Base-by-base conservation (phyloP, 768 basidiomycete species). In the Infundibulicybe gibba region DNA sequence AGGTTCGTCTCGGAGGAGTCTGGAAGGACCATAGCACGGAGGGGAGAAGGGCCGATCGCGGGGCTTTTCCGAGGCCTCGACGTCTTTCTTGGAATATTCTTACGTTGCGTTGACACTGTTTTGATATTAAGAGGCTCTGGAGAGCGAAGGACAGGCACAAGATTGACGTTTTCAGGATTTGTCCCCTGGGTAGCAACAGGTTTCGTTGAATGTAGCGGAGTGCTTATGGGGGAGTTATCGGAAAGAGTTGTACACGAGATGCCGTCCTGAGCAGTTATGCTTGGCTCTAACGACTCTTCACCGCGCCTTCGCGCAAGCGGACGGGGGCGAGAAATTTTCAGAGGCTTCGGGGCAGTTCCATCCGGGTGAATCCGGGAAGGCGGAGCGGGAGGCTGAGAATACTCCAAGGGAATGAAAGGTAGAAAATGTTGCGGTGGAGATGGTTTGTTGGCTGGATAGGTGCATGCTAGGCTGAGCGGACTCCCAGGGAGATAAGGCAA, bases 11-110 rank as follows among this genome's bases (percentile, higher is more conserved):
- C 53, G 6, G 58, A 54, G 19, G 47, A 47, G 25, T 69, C 70
- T 10, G 71, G 70, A 25, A 74, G 58, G 20, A 70, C 69, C 69
- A 74, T 70, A 41, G 61, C 60, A 34, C 75, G 68, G 34, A 78
- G 55, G 39, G 75, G 75, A 13, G 76, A 77, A n/a, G 73, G 74
- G 2, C 71, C 69, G 16, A 72, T 48, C 8, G 63, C 54, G 12
- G 73, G 72, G 51, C 70, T 75, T 40, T 61, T 65, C 30, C 60
- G 63, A 35, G 49, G 45, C 25, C 69, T 60, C 20, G 60, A 58
- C 15, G 57, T 48, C 54, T 41, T 47, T 49, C 43, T 41, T 54
- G 45, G 15, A 44, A 40, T 1, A 40, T 40, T n/a, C n/a, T 38
- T 12, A 19, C 12, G 14, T 39, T 40, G 20, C 35, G 48, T 34